Percentiles rank a stretch among this genome's conserved stretches.
phyloP scores from a whole-genome alignment of 2,329 filamentous ascomycete genomes.

The Fusarium sp. region DNA sequence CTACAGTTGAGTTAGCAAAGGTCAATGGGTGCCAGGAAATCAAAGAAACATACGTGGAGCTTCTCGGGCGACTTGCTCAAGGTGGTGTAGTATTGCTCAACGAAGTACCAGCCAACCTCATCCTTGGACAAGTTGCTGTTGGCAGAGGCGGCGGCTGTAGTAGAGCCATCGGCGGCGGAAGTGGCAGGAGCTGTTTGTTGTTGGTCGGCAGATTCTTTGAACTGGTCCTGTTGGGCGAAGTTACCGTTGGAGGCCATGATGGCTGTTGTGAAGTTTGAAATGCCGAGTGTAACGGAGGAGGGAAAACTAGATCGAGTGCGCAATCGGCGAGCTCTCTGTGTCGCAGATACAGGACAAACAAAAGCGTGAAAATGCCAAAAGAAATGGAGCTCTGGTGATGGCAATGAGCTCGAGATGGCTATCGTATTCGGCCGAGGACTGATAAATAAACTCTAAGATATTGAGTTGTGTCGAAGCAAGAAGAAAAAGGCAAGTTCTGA shows the following conservation, averaged over 20 bases:
- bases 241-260: slow-evolving; percentile 70
- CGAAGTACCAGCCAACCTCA: slow-evolving; percentile 99
- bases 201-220: slow-evolving; percentile 54
- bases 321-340: slow-evolving; percentile 30
- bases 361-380: slow-evolving; percentile 21
- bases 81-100: slow-evolving; percentile 99
- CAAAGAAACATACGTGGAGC: slow-evolving; percentile 73
- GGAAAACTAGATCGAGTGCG: slow-evolving; percentile 39
- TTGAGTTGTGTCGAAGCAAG: slow-evolving; percentile 22
- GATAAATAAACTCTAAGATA: slow-evolving; percentile 6
- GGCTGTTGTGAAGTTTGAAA: slow-evolving; percentile 35
- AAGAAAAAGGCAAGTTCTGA: slow-evolving; percentile 38
- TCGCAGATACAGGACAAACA: slow-evolving; percentile 29
- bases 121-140: slow-evolving; percentile 76
- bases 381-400: slow-evolving; percentile 5
- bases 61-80: slow-evolving; percentile 94
- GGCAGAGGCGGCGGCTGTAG: slow-evolving; percentile 46
- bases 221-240: slow-evolving; percentile 59
- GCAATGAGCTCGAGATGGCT: slow-evolving; percentile 20
- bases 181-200: slow-evolving; percentile 51
- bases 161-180: slow-evolving; percentile 46
- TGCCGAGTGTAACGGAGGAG: slow-evolving; percentile 24
- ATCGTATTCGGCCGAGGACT: slow-evolving; percentile 30
- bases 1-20: slow-evolving; percentile 51
- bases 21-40: background rate